Evolutionary conservation across 805 yeast species (phyloP).

Genomic region (Lachancea meyersii): DNA sequence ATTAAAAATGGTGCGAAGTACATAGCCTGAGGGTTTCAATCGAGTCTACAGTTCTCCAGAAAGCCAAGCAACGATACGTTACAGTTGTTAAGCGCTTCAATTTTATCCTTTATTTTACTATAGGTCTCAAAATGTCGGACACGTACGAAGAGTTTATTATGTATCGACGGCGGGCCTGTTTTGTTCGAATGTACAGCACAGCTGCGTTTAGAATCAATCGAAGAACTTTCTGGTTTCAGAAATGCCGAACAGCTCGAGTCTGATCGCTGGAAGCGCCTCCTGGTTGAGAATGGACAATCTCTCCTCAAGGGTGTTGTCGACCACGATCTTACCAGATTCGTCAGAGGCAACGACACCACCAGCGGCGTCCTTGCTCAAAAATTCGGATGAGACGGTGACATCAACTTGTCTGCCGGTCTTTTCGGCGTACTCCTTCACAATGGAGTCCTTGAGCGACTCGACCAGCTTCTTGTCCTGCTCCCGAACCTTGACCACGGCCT

Average conservation of each 20-base stretch:
- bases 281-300: constrained; percentile 78
- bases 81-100: no score
- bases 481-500: constrained; percentile 56
- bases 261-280: constrained; percentile 85
- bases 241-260: constrained; percentile 84
- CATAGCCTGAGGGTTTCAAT: no score
- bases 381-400: constrained; percentile 51
- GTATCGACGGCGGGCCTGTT: background rate
- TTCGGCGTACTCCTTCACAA: constrained; percentile 56
- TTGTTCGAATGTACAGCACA: constrained; percentile 1
- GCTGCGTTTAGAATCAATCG: constrained; percentile 42
- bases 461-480: constrained; percentile 37
- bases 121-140: background rate
- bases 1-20: no score
- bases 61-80: no score
- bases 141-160: background rate
- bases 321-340: constrained; percentile 74
- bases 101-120: background rate
- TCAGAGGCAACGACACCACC: constrained; percentile 83
- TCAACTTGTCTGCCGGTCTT: constrained; percentile 53
- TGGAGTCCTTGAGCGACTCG: constrained; percentile 39
- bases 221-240: constrained; percentile 85
- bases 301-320: constrained; percentile 90
- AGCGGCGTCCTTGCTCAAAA: constrained; percentile 49
- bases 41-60: no score